Evolutionary conservation across 2,329 filamentous ascomycete genomes (phyloP), one percentile per base, ranked within the genome.

Genomic region (Diaporthe australafricana): DNA sequence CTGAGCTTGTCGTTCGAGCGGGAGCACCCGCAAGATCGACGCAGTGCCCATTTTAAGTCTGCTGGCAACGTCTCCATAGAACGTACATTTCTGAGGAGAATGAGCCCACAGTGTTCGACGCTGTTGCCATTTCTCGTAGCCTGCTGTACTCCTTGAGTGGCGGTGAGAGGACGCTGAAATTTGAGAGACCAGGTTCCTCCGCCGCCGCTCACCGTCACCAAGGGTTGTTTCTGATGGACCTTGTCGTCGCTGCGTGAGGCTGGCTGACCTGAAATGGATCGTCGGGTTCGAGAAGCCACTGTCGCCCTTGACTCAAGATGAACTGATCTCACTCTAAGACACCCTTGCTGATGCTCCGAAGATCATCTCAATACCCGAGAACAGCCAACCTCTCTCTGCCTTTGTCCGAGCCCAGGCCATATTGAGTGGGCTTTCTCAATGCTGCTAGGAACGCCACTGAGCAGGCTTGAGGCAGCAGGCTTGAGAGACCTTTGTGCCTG

Each of bases 21-120:
- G 57, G 57, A 63, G 57, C 57, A 63, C 17, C 27, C 57, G 57
- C 57, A 47, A 0, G 57, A 63, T 63, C 57, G 40, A 35, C 57
- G 27, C 25, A 48, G 40, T 63, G 45, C 12, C 57, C 57, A 62
- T 32, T 47, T 47, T n/a, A 62, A 35, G 17, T 47, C 27, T 62
- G 57, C 25, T 62, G 57, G 57, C 57, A 62, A 9, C 25, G 32
- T 32, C 38, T n/a, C n/a, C n/a, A n/a, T n/a, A n/a, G n/a, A 6
- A 22, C 56, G 45, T 62, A 45, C 25, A 27, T 62, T 62, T 27
- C 55, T 27, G 22, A 27, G 55, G 55, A 38, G 35, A 38, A 16
- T 20, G 17, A 62, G 56, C 56, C 56, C 25, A 32, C 38, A 62
- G 17, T 8, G 38, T 45, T 30, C 22, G 22, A 30, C 40, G n/a